Evolutionary conservation across 208 protist genomes (phyloP).

Genomic region (Leishmania lainsoni): DNA sequence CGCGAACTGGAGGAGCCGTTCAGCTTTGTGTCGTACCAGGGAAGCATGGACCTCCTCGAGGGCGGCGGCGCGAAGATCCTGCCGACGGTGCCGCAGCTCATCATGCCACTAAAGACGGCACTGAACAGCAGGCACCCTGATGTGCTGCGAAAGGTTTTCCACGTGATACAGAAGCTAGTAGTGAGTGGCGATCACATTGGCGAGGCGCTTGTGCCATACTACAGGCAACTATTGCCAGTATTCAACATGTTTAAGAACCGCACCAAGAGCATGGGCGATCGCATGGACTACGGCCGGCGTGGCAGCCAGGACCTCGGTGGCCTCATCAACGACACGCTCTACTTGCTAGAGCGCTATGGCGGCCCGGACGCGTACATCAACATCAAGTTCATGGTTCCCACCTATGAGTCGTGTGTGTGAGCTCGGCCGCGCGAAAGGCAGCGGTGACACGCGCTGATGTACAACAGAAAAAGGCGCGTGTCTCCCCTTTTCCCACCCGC

Average conservation of each 20-base stretch:
- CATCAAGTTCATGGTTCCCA: constrained; percentile 97
- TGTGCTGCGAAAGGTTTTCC: constrained; percentile 95
- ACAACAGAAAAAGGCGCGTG: not conserved
- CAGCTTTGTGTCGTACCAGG: constrained; percentile 95
- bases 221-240: constrained; percentile 98
- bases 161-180: constrained; percentile 97
- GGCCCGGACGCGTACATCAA: constrained; percentile 95
- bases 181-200: constrained; percentile 94
- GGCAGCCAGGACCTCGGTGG: constrained; percentile 94
- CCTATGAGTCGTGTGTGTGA: constrained; percentile 90
- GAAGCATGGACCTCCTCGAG: constrained; percentile 94
- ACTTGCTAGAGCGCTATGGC: constrained; percentile 92
- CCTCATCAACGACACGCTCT: constrained; percentile 98
- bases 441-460: not conserved
- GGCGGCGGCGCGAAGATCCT: constrained; percentile 95
- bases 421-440: not conserved
- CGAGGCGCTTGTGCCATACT: constrained; percentile 98
- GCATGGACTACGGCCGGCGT: constrained; percentile 96
- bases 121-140: constrained; percentile 97
- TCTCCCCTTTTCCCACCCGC: not conserved
- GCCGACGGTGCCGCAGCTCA: constrained; percentile 98
- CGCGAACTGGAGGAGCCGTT: constrained; percentile 97
- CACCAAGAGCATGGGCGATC: constrained; percentile 92
- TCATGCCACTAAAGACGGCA: constrained; percentile 98
- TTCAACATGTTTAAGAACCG: constrained; percentile 98